A percentile compares a stretch with the other conserved stretches of the same genome.
Conservation (phyloP, 1,139 yeast species). For the Yamadazyma oceani region DNA sequence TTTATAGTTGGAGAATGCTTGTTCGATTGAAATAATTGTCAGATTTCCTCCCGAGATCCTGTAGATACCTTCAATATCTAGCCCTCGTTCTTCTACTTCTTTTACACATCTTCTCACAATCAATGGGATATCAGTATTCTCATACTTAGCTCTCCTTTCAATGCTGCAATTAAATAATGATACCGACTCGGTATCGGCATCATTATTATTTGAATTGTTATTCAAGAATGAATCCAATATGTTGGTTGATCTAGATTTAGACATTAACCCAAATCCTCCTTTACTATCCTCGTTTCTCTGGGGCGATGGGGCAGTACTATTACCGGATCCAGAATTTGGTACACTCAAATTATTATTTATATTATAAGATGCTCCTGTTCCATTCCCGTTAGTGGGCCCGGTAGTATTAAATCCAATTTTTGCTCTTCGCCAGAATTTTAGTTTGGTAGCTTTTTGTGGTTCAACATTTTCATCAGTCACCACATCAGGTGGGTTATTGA, state of each 20-base stretch:
- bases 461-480: slow-evolving; percentile 35
- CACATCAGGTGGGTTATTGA: slow-evolving; percentile 9
- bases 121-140: slow-evolving; percentile 63
- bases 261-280: slow-evolving; percentile 14
- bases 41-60: slow-evolving; percentile 88
- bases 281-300: slow-evolving; percentile 9
- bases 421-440: slow-evolving; percentile 58
- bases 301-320: slow-evolving; percentile 3
- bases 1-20: slow-evolving; percentile 35
- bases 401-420: slow-evolving; percentile 25
- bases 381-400: slow-evolving; percentile 4
- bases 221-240: slow-evolving; percentile 42
- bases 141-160: slow-evolving; percentile 59
- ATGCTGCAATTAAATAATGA: slow-evolving; percentile 52
- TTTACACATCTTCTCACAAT: slow-evolving; percentile 71
- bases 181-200: slow-evolving; percentile 12
- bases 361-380: not conserved
- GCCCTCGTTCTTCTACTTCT: slow-evolving; percentile 75
- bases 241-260: slow-evolving; percentile 51
- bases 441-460: slow-evolving; percentile 45
- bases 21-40: slow-evolving; percentile 61
- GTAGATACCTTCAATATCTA: slow-evolving; percentile 82
- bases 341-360: slow-evolving; percentile 6
- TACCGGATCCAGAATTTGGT: slow-evolving; percentile 4
- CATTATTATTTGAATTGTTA: slow-evolving; percentile 10